Evolutionary conservation across 352 stramenopile species (phyloP), one percentile per base, ranked within the genome.

Genomic region (Phytopythium aichiense): DNA sequence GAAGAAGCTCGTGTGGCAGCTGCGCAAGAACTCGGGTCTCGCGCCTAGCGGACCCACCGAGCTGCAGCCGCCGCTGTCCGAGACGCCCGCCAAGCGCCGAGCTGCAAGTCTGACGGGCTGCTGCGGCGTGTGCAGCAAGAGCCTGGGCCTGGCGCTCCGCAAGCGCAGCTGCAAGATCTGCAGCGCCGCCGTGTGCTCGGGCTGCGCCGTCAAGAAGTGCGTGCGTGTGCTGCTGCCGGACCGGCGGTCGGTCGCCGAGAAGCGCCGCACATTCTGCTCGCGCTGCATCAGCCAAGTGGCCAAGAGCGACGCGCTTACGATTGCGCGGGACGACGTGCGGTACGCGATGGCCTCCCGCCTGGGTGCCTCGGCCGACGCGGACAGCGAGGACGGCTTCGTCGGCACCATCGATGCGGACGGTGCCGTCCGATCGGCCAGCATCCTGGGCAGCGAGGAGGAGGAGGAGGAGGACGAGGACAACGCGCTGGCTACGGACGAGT

Each of bases 1-100:
- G 67, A 88, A 88, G 66, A 90, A 90, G 58, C 65, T 90, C 31
- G 69, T 76, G 66, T 87, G 77, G 65, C 71, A 67, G 31, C 57
- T 87, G 56, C 74, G 71, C 58, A 73, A 64, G 31, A 69, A 72
- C 49, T 70, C 62, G 31, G 68, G 66, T 2, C 51, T 72, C 31
- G 31, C 69, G n/a, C 52, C 66, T 6, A 67, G 57, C 38, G 65
- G 65, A 0, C 68, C 68, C 16, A 64, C 69, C 54, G 18, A 40
- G 12, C 61, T 76, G 33, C 56, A 72, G 31, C 65, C 66, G 4
- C 1, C 43, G 23, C 48, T 2, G 20, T 31, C 40, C 40, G 40
- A 46, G 40, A 6, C 38, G 31, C 45, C n/a, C 37, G 48, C 60
- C 45, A 72, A 58, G 22, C 28, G 31, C 55, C 16, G 48, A 23